phyloP scores from a whole-genome alignment of 805 yeast species.

The Teunomyces aglyptinius region DNA sequence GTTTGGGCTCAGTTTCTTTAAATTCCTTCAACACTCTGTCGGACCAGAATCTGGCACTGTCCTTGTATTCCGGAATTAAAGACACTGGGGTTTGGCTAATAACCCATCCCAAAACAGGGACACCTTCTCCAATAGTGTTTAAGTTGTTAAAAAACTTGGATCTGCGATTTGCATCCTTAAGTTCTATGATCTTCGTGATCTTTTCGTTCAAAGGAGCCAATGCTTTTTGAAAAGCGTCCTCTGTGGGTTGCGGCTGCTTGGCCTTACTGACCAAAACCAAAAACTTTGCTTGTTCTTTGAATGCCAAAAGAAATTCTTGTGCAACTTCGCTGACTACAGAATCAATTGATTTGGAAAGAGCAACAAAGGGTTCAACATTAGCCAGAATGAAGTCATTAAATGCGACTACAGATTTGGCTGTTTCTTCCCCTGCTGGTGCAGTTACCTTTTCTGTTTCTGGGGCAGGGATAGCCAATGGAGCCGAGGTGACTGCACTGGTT shows the following conservation, averaged over 20 bases:
- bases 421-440: conserved; percentile 17
- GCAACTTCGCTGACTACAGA: conserved; percentile 59
- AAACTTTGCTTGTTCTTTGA: conserved; percentile 57
- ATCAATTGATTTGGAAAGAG: conserved; percentile 52
- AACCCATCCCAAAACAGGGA: conserved; percentile 90
- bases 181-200: conserved; percentile 54
- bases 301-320: conserved; percentile 47
- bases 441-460: conserved; percentile 7
- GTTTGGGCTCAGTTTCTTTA: conserved; percentile 66
- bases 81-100: conserved; percentile 73
- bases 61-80: conserved; percentile 77
- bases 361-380: conserved; percentile 59
- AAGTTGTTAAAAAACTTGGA: conserved; percentile 67
- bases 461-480: conserved; percentile 15
- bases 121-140: conserved; percentile 84
- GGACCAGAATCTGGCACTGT: conserved; percentile 91
- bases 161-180: conserved; percentile 74
- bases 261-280: conserved; percentile 58
- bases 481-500: not conserved
- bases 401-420: conserved; percentile 46
- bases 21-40: conserved; percentile 84
- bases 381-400: conserved; percentile 55
- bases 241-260: conserved; percentile 60
- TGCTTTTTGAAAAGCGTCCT: conserved; percentile 53
- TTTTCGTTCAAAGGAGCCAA: conserved; percentile 66